Base-by-base conservation (phyloP, 805 yeast species). In the Metschnikowia continentalis region DNA sequence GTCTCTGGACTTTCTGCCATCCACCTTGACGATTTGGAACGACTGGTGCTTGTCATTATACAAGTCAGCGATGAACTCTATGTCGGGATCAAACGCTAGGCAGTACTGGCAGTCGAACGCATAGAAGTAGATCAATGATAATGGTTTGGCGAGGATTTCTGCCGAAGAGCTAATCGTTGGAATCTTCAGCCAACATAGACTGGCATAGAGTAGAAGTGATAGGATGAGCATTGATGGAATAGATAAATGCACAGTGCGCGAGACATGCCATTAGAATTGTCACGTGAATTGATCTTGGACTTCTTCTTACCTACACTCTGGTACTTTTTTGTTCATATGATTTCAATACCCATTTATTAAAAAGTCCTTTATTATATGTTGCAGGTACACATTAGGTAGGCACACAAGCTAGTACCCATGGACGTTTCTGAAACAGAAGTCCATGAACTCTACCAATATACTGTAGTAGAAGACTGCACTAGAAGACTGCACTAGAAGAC, bases 81-180 rank as follows among this genome's bases (percentile, higher is more conserved):
- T 72, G 3, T 61, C 62, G 3, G 71, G 70, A 17, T 62, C 61
- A 46, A 74, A 70, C 13, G 54, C 54, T n/a, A 48, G 45, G 52
- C 78, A 74, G 52, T 56, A 68, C 48, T 55, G 55, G 52, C 78
- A 74, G 1, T 59, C 63, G 1, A 71, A 69, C 1, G 79, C 68
- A 54, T 74, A 77, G 57, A 82, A 78, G 56, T 76, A 76, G 14
- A 79, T 71, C 37, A 79, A 64, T 5, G 81, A 70, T 51, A 47
- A 33, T 7, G 59, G 54, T 35, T 49, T 55, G 10, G 42, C 38
- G 3, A 57, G 13, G 6, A 57, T 51, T 15, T 53, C 52, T 6
- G 30, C 47, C 3, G 46, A 37, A 13, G 58, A 42, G 8, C 46
- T 40, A 2, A 53, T 39, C 6, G 56, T 56, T 13, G 48, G 32